phyloP scores from a whole-genome alignment of 2,329 filamentous ascomycete genomes.

The Domatiomyces catenatus region DNA sequence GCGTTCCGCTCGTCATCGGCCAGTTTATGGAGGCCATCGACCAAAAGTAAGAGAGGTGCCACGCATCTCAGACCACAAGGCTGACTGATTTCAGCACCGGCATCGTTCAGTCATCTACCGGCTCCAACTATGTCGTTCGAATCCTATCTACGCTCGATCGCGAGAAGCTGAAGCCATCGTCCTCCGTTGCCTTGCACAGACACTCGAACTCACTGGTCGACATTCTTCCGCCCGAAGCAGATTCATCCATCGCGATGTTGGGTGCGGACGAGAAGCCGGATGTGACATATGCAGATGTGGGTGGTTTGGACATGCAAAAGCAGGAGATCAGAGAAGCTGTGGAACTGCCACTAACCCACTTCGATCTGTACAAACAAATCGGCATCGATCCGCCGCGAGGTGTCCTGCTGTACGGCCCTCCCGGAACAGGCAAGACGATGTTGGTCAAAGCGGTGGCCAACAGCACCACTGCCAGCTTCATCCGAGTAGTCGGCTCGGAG shows the following conservation, averaged over 20 bases:
- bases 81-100: slow-evolving; percentile 52
- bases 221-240: slow-evolving; percentile 94
- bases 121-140: slow-evolving; percentile 96
- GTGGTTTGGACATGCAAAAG: slow-evolving; percentile 98
- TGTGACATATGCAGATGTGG: slow-evolving; percentile 93
- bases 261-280: slow-evolving; percentile 94
- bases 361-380: slow-evolving; percentile 97
- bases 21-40: slow-evolving; percentile 99
- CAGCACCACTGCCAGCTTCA: slow-evolving; percentile 94
- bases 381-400: slow-evolving; percentile 96
- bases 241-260: slow-evolving; percentile 97
- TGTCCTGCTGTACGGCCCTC: slow-evolving; percentile 88
- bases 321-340: slow-evolving; percentile 98
- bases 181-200: slow-evolving; percentile 89
- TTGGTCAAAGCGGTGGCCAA: slow-evolving; percentile 97
- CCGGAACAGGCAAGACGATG: slow-evolving; percentile 94
- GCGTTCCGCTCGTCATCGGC: slow-evolving; percentile 90
- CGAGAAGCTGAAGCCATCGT: slow-evolving; percentile 93
- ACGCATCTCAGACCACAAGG: not conserved
- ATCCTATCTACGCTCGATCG: slow-evolving; percentile 97
- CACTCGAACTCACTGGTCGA: slow-evolving; percentile 98
- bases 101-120: slow-evolving; percentile 95
- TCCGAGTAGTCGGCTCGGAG: slow-evolving; percentile 92
- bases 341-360: slow-evolving; percentile 89
- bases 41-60: slow-evolving; percentile 59